Base-by-base conservation (phyloP, 148 eudicot species). In the Vaccinium vitisidaea region DNA sequence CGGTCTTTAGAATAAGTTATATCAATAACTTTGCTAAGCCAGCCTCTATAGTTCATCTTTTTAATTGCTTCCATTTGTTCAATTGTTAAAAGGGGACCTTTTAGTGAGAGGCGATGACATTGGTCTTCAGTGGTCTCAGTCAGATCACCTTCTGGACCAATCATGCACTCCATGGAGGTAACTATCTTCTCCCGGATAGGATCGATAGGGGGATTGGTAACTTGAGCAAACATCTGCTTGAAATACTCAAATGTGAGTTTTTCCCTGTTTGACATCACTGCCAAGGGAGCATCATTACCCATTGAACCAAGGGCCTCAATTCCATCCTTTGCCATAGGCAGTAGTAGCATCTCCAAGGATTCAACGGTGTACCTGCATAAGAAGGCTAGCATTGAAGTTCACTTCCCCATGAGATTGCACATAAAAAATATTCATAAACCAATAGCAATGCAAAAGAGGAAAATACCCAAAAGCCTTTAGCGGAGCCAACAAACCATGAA, bases 171-270 rank as follows among this genome's bases (percentile, higher is more conserved):
- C 95, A 92, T 97, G 58, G 99, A 97, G 55, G 99, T 97, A 84
- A 97, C 99, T 56, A 97, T 95, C 88, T 97, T 97, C 91, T 97
- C 99, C 79, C 99, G 81, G 23, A 97, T 97, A 82, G 99, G 99
- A 88, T 97, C 99, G 49, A 97, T 97, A 13, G 99, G 99, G 59
- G 99, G 99, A 83, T 97, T 97, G 30, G 99, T 95, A 36, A 97
- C 99, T 89, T 97, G 99, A 85, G 99, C 99, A 91, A 97, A 97
- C 98, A 97, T 90, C 90, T 97, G 99, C 87, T 97, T 97, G 86
- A 97, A 95, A 90, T 97, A 97, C 88, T 97, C 98, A 84, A 97
- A 97, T 78, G 94, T 91, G 82, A 97, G 98, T 83, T 95, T 97
- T 92, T 97, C 99, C 76, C 98, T 93, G 86, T 89, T 88, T n/a